Conservation (phyloP, 2,329 filamentous ascomycete species). For the Colletotrichum godetiae region DNA sequence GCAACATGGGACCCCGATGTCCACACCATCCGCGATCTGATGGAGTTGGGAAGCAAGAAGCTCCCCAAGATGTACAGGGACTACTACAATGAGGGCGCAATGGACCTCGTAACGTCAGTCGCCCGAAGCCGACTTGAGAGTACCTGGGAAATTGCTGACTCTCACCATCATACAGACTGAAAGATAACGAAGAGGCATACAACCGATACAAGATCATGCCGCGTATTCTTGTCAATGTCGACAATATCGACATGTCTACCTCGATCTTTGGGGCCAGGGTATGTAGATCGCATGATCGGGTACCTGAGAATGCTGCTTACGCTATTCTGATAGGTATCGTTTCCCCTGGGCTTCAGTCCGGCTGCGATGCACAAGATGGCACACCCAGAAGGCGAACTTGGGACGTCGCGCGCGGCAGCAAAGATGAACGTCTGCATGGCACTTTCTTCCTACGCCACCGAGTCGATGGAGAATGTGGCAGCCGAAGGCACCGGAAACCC, state of each 20-base stretch:
- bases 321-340: constrained; percentile 42
- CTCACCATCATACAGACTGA: constrained; percentile 40
- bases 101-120: constrained; percentile 60
- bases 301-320: not conserved
- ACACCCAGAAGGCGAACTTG: constrained; percentile 63
- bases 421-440: constrained; percentile 50
- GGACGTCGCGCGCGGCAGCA: constrained; percentile 60
- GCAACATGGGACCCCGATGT: constrained; percentile 27
- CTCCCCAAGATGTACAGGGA: constrained; percentile 56
- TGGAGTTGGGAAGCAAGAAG: constrained; percentile 49
- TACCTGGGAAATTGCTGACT: constrained; percentile 34
- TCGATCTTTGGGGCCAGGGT: constrained; percentile 54
- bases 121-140: not conserved
- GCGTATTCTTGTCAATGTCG: constrained; percentile 54
- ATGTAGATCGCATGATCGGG: not conserved
- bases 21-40: constrained; percentile 47
- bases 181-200: constrained; percentile 65
- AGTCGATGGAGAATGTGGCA: constrained; percentile 57
- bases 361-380: constrained; percentile 66
- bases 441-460: constrained; percentile 58
- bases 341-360: constrained; percentile 66
- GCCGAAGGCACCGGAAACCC: constrained; percentile 49
- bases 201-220: constrained; percentile 61
- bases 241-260: constrained; percentile 50
- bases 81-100: constrained; percentile 69